These are phyloP conservation scores for Rhododendron molle DNA, from an alignment of 148 eudicot species.

Conservation along the genomic window DNA sequence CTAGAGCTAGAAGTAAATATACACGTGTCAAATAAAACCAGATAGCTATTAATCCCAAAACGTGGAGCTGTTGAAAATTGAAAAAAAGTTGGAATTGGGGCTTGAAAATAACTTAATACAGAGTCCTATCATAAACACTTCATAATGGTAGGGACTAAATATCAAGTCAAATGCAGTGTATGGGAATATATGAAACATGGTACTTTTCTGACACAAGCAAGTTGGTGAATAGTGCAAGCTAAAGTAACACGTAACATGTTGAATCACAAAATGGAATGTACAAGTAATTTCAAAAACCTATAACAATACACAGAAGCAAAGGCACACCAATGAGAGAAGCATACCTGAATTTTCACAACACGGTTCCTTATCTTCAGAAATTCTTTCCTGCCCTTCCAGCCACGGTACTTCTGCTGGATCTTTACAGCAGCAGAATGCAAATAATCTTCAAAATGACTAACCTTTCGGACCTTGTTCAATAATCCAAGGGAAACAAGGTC, in stretches of 20 bases:
- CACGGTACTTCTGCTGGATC: constrained; percentile 68
- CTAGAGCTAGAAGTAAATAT: not conserved
- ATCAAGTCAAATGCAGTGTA: not conserved
- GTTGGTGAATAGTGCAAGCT: too few relatives aligned
- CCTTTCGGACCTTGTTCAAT: constrained; percentile 41
- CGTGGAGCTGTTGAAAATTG: not conserved
- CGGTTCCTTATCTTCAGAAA: constrained; percentile 49
- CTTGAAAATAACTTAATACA: not conserved
- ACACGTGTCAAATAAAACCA: not conserved
- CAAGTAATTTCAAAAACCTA: not conserved
- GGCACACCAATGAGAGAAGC: not conserved
- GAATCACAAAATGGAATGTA: not conserved
- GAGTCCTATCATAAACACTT: not conserved
- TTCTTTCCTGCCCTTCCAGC: constrained; percentile 57
- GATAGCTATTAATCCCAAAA: not conserved
- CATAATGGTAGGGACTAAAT: not conserved
- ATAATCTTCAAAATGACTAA: constrained; percentile 31
- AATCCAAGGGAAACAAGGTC: constrained; percentile 46
- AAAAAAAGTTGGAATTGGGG: not conserved
- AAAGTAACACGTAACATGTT: not conserved
- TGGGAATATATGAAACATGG: not conserved
- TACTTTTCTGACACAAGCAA: not conserved
- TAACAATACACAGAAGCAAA: not conserved
- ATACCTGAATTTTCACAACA: constrained; percentile 67
- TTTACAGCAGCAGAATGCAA: constrained; percentile 52